These are phyloP conservation scores for Typha latifolia DNA, from an alignment of 176 grass and related monocot genomes.

Conservation along the genomic window DNA sequence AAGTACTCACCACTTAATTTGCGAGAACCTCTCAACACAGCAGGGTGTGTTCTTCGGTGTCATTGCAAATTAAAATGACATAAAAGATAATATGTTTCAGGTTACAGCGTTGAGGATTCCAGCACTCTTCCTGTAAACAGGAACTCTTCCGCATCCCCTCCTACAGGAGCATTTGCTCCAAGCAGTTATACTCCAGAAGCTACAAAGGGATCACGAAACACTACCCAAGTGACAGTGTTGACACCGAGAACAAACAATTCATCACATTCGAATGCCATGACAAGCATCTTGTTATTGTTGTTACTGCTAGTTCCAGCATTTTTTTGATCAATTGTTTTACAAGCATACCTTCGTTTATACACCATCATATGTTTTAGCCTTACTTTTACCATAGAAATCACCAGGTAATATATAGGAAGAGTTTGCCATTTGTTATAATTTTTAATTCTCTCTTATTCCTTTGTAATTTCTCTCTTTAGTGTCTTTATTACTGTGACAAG, in stretches of 20 bases:
- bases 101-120: constrained; percentile 32
- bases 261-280: constrained; percentile 7
- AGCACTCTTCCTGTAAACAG: constrained; percentile 30
- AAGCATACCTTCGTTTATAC: background rate
- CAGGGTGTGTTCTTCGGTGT: no score
- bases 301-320: constrained; percentile 21
- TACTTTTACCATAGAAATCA: background rate
- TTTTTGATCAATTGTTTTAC: constrained; percentile 23
- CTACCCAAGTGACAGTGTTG: constrained; percentile 20
- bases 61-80: background rate
- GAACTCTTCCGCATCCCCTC: constrained; percentile 24
- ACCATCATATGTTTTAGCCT: background rate
- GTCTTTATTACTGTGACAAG: no score
- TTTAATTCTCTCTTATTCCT: no score
- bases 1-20: constrained; percentile 17
- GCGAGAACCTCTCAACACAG: no score
- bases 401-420: no score
- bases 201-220: constrained; percentile 15
- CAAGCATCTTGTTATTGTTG: background rate
- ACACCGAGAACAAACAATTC: constrained; percentile 16
- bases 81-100: constrained; percentile 11
- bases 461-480: no score
- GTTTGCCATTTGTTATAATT: no score
- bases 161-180: constrained; percentile 23
- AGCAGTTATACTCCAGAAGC: constrained; percentile 34